These are phyloP conservation scores for Torulaspora microellipsoides DNA, from an alignment of 805 yeast genomes.

Conservation along the genomic window DNA sequence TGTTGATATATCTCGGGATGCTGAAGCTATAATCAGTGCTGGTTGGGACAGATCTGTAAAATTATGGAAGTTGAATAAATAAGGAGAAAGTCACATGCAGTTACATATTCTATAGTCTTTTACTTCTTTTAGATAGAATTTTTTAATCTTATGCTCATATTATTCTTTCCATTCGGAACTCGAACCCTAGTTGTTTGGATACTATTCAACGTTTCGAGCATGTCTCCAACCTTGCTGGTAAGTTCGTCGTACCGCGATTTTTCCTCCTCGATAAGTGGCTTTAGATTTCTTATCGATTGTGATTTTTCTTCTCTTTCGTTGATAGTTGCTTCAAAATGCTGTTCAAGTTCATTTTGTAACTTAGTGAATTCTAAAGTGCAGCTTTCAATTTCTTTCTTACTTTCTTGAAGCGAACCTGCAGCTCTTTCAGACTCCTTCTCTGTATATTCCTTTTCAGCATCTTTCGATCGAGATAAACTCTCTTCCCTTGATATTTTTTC, in stretches of 20 bases:
- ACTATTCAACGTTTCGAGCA: constrained; percentile 21
- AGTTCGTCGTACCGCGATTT: constrained; percentile 10
- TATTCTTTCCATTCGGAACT: constrained; percentile 14
- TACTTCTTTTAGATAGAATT: constrained; percentile 3
- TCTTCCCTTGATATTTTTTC: constrained; percentile 42
- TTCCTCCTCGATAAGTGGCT: constrained; percentile 14
- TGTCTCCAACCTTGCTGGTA: constrained; percentile 14
- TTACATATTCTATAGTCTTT: neutral
- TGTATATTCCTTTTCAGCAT: constrained; percentile 63
- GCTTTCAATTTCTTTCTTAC: constrained; percentile 33
- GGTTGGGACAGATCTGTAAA: constrained; percentile 86
- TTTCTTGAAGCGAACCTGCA: constrained; percentile 43
- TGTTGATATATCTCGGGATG: constrained; percentile 49
- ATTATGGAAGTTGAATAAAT: constrained; percentile 42
- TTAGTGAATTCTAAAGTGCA: constrained; percentile 12
- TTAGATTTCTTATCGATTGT: constrained; percentile 13
- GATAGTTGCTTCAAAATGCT: constrained; percentile 6
- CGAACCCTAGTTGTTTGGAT: constrained; percentile 27
- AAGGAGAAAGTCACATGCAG: neutral
- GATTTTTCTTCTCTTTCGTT: constrained; percentile 6
- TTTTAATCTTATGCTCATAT: constrained; percentile 14
- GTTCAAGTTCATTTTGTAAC: constrained; percentile 16
- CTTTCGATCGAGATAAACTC: constrained; percentile 43
- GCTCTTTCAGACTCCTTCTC: constrained; percentile 54
- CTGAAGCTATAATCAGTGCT: constrained; percentile 48